Base-by-base conservation (phyloP, 805 yeast species). In the Yarrowia deformans region DNA sequence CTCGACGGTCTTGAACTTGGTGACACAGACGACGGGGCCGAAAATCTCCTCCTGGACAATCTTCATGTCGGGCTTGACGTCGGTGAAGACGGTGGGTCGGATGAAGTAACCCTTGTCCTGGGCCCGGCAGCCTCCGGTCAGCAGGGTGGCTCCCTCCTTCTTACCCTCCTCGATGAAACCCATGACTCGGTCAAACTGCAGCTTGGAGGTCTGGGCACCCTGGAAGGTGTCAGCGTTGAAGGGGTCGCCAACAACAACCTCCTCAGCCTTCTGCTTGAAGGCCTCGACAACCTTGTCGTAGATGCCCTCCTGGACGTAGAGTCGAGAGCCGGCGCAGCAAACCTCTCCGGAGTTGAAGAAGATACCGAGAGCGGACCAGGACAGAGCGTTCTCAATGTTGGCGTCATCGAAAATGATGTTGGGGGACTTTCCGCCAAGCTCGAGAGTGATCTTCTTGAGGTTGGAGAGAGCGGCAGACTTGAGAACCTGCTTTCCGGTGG, bases 381-480 rank as follows among this genome's bases (percentile, higher is more conserved):
- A 83, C 56, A 90, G 89, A 64, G 97, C 92, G 75, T 83, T 83
- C 55, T 89, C 88, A 69, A 93, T 76, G 79, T 93, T 87, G 69
- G 95, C 94, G 77, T 93, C 98, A 75, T 89, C 88, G 77, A 90
- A 92, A 56, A 93, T 88, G 73, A 93, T 87, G 79, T 90, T 88
- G 74, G 98, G 97, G 32, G 97, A 91, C 82, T 93, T 93, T 77
- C 98, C 98, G 77, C 98, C 98, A 74, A 92, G 87, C 82, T 93
- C 98, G 77, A 93, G 84, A 54, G 97, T 93, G 71, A 93, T 91
- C 79, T 90, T 90, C 84, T 93, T 92, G 81, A 93, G 83, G 79
- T 87, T 87, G 40, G 78, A 73, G 46, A 90, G 84, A 69, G 90
- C 89, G 71, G 97, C 94, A 71, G 85, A 83, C 79, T 84, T 85